Percentiles rank a stretch among this genome's conserved stretches.
phyloP scores from a whole-genome alignment of 2,329 filamentous ascomycete species.

The Thermothelomyces thermophilus region DNA sequence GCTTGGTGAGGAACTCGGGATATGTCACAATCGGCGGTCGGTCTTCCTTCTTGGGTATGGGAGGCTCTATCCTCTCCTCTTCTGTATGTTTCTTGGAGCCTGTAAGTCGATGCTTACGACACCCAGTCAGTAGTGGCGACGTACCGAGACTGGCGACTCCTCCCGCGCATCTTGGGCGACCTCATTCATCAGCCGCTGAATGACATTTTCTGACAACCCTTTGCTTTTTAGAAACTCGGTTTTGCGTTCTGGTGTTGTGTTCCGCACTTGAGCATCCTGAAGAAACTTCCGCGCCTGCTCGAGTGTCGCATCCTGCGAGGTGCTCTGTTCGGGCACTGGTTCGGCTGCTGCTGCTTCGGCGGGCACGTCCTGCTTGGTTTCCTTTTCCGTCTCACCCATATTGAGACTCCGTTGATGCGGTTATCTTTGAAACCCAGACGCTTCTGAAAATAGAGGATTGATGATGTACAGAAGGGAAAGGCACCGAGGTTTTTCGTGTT shows the following conservation, averaged over 20 bases:
- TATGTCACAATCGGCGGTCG: conserved; percentile 61
- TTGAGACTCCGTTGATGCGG: neutral
- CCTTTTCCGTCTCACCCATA: conserved; percentile 24
- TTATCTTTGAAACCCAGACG: neutral
- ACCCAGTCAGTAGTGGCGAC: neutral
- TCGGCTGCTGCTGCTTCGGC: conserved; percentile 8
- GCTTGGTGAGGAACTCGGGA: conserved; percentile 59
- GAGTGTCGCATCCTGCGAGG: conserved; percentile 29
- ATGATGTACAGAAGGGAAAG: neutral
- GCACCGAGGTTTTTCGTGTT: neutral
- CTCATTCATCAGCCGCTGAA: conserved; percentile 55
- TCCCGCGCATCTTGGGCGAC: conserved; percentile 13
- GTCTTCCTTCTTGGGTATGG: conserved; percentile 28
- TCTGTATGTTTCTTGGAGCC: conserved; percentile 12
- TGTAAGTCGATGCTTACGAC: conserved; percentile 4
- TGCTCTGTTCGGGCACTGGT: neutral
- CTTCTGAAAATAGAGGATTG: neutral
- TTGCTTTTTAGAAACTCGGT: conserved; percentile 70
- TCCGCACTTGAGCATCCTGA: conserved; percentile 63
- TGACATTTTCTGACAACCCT: conserved; percentile 60
- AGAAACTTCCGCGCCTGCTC: conserved; percentile 72
- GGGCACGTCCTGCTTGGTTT: conserved; percentile 17
- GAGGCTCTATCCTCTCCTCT: conserved; percentile 15
- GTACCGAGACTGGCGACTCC: conserved; percentile 9
- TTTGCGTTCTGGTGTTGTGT: conserved; percentile 66